Evolutionary conservation across 768 basidiomycete species (phyloP), one percentile per base, ranked within the genome.

Genomic region (Lactarius sp.): DNA sequence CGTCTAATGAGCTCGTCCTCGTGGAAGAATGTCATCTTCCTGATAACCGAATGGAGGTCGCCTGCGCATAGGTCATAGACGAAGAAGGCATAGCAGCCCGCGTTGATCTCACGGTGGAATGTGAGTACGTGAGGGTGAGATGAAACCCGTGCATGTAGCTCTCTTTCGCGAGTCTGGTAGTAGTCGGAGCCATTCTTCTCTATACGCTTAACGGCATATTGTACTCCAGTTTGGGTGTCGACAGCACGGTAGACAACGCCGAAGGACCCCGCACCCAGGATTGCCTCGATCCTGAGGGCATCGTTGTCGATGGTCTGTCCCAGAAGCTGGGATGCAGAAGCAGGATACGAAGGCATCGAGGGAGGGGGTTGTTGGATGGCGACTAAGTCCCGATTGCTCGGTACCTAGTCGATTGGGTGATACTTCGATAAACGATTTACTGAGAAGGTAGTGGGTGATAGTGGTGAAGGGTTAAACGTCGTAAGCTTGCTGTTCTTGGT

Each of bases 191-290:
- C 8, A 1, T 78, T 74, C 69, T 83, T 84, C 52, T 84, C 79
- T 59, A 94, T 85, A 72, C 94, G 95, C 77, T 98, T 98, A 70
- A 98, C 94, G 63, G 94, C 94, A 74, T 84, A 93, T 53, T 71
- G 77, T 37, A 68, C 70, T 13, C 51, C 64, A 3, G 64, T 37
- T 59, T 62, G 70, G 5, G 49, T 65, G 71, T 90, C 88, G 60
- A 89, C 78, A n/a, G 92, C 94, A 57, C 90, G 88, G 74, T 96
- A 96, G 4, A 97, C 95, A 68, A 94, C 86, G 60, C 95, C 96
- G 73, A 96, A 98, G n/a, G 94, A 93, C 9, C 96, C 96, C 31
- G 88, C 84, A 46, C 96, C 96, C 52, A 98, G 83, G 62, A 94
- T 82, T 69, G 88, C 85, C 69, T 89, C 83, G 59, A 98, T 86